Evolutionary conservation across 2,329 filamentous ascomycete genomes (phyloP).

Genomic region (Nemania sp.): DNA sequence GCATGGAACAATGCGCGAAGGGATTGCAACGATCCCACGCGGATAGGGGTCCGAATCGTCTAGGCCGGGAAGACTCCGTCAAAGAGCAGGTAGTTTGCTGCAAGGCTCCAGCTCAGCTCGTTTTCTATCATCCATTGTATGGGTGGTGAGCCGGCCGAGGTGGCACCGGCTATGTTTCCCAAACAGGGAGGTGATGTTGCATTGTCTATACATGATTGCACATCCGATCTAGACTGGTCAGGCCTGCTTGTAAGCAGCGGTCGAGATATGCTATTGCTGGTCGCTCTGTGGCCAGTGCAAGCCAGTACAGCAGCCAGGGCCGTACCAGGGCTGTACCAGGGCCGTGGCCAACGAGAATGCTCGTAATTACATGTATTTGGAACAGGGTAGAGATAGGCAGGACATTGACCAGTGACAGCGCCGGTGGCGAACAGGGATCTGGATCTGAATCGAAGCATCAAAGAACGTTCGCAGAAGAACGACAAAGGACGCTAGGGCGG

Average conservation of each 20-base stretch:
- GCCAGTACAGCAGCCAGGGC: background rate
- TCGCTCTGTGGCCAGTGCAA: background rate
- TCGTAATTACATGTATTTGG: constrained; percentile 27
- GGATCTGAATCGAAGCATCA: constrained; percentile 33
- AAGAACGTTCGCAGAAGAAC: constrained; percentile 29
- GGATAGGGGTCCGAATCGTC: constrained; percentile 27
- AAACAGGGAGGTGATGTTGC: constrained; percentile 38
- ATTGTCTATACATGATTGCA: constrained; percentile 26
- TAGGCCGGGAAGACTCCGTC: constrained; percentile 29
- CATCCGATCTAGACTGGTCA: constrained; percentile 35
- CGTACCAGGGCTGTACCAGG: too few species aligned
- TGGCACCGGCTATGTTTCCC: constrained; percentile 39
- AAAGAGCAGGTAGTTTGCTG: constrained; percentile 6
- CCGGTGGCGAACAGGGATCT: constrained; percentile 31
- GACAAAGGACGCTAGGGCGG: background rate
- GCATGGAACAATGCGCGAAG: constrained; percentile 24
- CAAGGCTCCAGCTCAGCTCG: constrained; percentile 36
- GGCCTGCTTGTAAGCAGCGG: constrained; percentile 25
- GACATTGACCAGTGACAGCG: constrained; percentile 8
- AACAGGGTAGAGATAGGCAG: constrained; percentile 9
- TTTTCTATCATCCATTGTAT: constrained; percentile 14
- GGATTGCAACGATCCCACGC: constrained; percentile 37
- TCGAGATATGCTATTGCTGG: constrained; percentile 26
- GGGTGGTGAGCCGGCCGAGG: constrained; percentile 35
- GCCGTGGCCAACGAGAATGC: constrained; percentile 21